phyloP scores from a whole-genome alignment of 306 rosid species.

The Lotus japonicus region DNA sequence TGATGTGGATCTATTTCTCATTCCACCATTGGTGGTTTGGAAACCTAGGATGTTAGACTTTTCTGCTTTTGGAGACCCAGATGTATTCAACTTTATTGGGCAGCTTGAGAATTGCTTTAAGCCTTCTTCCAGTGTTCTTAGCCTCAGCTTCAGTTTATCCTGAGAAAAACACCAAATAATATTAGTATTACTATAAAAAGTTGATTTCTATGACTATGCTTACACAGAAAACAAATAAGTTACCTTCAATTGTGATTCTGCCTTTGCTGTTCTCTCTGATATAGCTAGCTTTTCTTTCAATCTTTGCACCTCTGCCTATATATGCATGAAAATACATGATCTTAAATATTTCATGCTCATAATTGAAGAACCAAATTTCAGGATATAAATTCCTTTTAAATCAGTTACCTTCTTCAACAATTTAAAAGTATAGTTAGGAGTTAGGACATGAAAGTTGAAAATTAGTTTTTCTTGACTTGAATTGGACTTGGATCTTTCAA shows the following conservation, averaged over 20 bases:
- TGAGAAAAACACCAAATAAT: conserved; percentile 23
- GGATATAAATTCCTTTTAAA: background rate
- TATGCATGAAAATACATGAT: conserved; percentile 1
- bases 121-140: conserved; percentile 85
- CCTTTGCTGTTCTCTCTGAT: conserved; percentile 88
- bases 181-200: background rate
- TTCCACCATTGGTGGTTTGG: conserved; percentile 49
- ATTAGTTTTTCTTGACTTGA: background rate
- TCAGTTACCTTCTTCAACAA: background rate
- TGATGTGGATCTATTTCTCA: conserved; percentile 70
- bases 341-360: background rate
- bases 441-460: background rate
- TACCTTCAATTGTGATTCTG: conserved; percentile 93
- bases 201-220: background rate
- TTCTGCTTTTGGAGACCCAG: conserved; percentile 46
- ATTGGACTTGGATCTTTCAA: background rate
- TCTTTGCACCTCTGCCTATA: conserved; percentile 86
- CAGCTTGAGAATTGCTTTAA: conserved; percentile 47
- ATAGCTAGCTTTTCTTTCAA: conserved; percentile 74
- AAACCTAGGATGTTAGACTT: conserved; percentile 67
- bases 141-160: conserved; percentile 86
- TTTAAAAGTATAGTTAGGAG: background rate
- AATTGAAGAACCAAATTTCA: background rate
- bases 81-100: conserved; percentile 30
- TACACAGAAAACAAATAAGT: background rate